Conservation (phyloP, 140 eudicot species). For the Bidens hawaiensis region DNA sequence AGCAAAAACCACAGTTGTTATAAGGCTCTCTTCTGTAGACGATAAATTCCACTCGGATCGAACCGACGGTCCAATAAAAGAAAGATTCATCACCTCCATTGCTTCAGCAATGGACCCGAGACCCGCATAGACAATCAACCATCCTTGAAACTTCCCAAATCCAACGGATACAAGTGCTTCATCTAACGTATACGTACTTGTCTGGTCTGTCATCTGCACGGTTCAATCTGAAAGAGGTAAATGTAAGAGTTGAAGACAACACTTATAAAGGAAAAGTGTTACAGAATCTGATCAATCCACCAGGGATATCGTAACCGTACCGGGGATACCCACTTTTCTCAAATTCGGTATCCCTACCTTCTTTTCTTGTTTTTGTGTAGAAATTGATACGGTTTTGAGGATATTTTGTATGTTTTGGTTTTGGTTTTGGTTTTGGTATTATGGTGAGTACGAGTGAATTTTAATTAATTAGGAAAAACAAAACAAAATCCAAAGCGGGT, state of each 20-base stretch:
- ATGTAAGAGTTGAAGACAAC: not conserved
- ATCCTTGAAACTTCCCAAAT: constrained; percentile 52
- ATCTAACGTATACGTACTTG: constrained; percentile 39
- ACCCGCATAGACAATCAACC: constrained; percentile 51
- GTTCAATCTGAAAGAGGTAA: constrained; percentile 6
- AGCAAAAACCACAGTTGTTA: constrained; percentile 57
- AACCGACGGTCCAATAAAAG: constrained; percentile 59
- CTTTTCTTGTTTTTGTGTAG: too few relatives aligned
- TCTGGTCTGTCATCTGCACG: constrained; percentile 42
- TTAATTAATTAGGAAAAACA: too few relatives aligned
- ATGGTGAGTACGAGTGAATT: too few relatives aligned
- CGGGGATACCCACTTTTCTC: too few relatives aligned
- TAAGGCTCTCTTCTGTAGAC: constrained; percentile 45
- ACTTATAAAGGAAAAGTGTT: too few relatives aligned
- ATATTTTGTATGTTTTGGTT: too few relatives aligned
- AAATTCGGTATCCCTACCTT: too few relatives aligned
- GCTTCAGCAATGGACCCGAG: constrained; percentile 58
- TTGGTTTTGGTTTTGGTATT: too few relatives aligned
- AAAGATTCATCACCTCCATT: constrained; percentile 67
- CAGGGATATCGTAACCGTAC: too few relatives aligned
- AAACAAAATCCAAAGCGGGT: too few relatives aligned
- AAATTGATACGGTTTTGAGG: too few relatives aligned
- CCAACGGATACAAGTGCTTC: constrained; percentile 50
- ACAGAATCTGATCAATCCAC: too few relatives aligned
- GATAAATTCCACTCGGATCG: constrained; percentile 47